phyloP scores from a whole-genome alignment of 768 basidiomycete genomes.

The Amanita phalloides region DNA sequence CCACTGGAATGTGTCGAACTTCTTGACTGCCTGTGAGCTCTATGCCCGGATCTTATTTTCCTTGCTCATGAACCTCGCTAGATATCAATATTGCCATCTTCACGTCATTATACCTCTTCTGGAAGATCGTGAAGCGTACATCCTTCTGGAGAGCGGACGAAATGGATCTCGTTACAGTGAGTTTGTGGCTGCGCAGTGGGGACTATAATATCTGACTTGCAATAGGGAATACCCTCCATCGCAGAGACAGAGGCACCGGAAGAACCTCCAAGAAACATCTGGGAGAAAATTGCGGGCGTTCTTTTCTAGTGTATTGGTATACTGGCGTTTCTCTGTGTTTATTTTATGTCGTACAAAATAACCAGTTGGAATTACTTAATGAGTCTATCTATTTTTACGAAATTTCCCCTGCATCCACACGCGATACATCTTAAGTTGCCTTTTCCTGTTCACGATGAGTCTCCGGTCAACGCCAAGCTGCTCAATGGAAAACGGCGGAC shows the following conservation, averaged over 20 bases:
- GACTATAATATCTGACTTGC: background rate
- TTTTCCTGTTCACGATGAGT: conserved; percentile 85
- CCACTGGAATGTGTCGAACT: conserved; percentile 39
- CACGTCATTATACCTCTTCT: conserved; percentile 29
- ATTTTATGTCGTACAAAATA: background rate
- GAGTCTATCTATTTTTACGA: conserved; percentile 26
- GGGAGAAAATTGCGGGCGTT: conserved; percentile 35
- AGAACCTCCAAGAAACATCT: conserved; percentile 36
- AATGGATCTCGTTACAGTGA: conserved; percentile 64
- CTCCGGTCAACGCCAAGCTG: conserved; percentile 87
- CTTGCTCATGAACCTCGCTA: conserved; percentile 6
- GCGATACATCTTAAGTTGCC: conserved; percentile 94
- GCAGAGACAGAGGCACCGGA: conserved; percentile 59
- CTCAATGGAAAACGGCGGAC: conserved; percentile 62
- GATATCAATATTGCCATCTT: conserved; percentile 42
- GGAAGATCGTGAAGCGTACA: conserved; percentile 29
- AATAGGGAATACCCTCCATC: conserved; percentile 51
- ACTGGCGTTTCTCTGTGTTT: background rate
- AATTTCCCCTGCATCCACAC: conserved; percentile 93
- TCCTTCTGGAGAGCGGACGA: conserved; percentile 44
- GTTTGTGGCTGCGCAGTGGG: conserved; percentile 10
- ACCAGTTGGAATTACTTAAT: background rate
- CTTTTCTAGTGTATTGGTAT: conserved; percentile 32
- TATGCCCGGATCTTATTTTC: background rate
- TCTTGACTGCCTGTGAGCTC: conserved; percentile 31